Evolutionary conservation across 352 stramenopile species (phyloP), one percentile per base, ranked within the genome.

Genomic region (Phytophthora idaei): DNA sequence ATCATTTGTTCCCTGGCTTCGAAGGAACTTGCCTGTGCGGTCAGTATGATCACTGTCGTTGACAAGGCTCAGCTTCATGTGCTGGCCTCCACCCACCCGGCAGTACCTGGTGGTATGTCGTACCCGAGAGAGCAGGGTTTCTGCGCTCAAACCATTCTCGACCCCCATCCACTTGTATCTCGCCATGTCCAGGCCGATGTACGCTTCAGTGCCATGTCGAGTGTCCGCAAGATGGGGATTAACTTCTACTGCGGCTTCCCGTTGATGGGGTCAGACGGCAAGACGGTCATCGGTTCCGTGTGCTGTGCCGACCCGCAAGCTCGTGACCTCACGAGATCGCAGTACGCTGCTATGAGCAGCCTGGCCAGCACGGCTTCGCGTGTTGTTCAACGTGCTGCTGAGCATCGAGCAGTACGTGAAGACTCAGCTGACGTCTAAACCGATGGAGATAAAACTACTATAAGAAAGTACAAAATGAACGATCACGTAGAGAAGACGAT

Each of bases 171-270:
- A 4, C 69, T 93, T 4, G 73, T 93, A 36, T 78, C 87, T 68
- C 77, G 72, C 6, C 78, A 90, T 54, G 71, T 84, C 4, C 75
- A 87, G 41, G 77, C 85, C 6, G 85, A 93, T 55, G 74, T 92
- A 31, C 85, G 85, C 28, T 93, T 93, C 57, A 79, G 73, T 50
- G 58, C 76, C 58, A 79, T 83, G 57, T 57, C 55, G 3, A 73
- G 53, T n/a, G 75, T 90, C 41, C 61, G 66, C 27, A 65, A 69
- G 53, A 73, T 85, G 32, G 68, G 71, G 11, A 73, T 79, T 32
- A 84, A 80, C 59, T 93, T 90, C 67, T 92, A 93, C 80, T 92
- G 81, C 68, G 85, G 85, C 6, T 91, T 92, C 45, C 85, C 85
- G 12, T 51, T 93, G 21, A 27, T 87, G 5, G 67, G 73, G 2